Evolutionary conservation across 192 early-diverging fungal species (phyloP).

Genomic region (Dissophora globulifera): DNA sequence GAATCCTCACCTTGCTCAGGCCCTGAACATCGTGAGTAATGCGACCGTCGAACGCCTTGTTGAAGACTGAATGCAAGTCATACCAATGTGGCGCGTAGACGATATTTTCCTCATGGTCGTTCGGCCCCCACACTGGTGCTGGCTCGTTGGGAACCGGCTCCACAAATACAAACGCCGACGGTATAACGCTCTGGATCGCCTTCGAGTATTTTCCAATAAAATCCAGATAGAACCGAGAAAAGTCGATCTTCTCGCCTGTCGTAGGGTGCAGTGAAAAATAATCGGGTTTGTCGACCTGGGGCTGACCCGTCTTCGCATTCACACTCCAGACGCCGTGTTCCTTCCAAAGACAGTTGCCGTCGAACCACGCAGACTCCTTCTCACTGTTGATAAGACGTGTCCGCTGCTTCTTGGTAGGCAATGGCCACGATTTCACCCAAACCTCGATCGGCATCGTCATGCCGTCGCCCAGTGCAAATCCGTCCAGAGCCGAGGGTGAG

Average conservation of each 20-base stretch:
- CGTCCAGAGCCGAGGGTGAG: constrained; percentile 75
- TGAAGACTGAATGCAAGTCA: constrained; percentile 81
- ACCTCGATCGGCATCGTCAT: constrained; percentile 76
- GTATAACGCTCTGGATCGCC: constrained; percentile 67
- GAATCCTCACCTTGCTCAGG: constrained; percentile 65
- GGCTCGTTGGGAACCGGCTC: constrained; percentile 87
- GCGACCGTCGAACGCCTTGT: constrained; percentile 73
- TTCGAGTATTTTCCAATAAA: constrained; percentile 72
- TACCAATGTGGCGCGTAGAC: constrained; percentile 92
- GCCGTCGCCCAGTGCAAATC: constrained; percentile 80
- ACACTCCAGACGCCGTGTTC: constrained; percentile 81
- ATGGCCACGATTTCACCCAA: constrained; percentile 82
- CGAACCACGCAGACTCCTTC: constrained; percentile 69
- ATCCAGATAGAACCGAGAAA: constrained; percentile 77
- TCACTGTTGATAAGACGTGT: constrained; percentile 67
- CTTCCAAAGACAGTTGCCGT: constrained; percentile 79
- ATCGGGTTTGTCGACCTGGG: constrained; percentile 62
- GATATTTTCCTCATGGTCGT: constrained; percentile 64
- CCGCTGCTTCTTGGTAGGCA: constrained; percentile 69
- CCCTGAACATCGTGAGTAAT: constrained; percentile 87
- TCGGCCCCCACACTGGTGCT: constrained; percentile 57
- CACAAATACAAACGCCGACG: constrained; percentile 71
- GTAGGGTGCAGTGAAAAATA: constrained; percentile 77
- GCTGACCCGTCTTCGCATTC: constrained; percentile 57
- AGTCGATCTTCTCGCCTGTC: constrained; percentile 66